Conservation (phyloP, 805 yeast species). For the Yamadazyma laniorum region DNA sequence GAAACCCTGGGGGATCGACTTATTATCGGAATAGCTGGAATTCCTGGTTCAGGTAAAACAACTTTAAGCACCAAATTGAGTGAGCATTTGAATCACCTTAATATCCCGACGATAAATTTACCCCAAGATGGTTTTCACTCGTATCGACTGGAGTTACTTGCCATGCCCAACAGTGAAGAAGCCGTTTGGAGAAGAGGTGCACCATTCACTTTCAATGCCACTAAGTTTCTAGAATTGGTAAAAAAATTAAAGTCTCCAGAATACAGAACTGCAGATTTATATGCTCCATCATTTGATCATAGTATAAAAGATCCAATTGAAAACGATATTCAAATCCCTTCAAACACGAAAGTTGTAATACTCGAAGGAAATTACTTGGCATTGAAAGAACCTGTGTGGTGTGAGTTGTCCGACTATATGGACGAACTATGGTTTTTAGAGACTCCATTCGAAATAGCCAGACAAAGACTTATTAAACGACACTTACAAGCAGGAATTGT, state of each 20-base stretch:
- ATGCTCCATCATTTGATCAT: slow-evolving; percentile 76
- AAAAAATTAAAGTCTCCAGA: slow-evolving; percentile 15
- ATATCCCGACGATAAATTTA: slow-evolving; percentile 21
- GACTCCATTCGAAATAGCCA: slow-evolving; percentile 44
- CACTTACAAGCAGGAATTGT: slow-evolving; percentile 63
- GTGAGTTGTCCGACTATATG: slow-evolving; percentile 36
- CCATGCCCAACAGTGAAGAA: slow-evolving; percentile 50
- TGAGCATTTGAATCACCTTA: slow-evolving; percentile 14
- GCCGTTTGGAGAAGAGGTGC: slow-evolving; percentile 77
- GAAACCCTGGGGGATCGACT: slow-evolving; percentile 32
- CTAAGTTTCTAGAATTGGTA: slow-evolving; percentile 25
- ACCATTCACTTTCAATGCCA: slow-evolving; percentile 79
- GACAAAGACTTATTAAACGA: slow-evolving; percentile 60
- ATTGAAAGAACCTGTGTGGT: slow-evolving; percentile 61
- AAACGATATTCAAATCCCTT: slow-evolving; percentile 46
- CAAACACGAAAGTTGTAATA: slow-evolving; percentile 53
- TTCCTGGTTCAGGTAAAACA: slow-evolving; percentile 86
- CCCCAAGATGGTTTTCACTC: slow-evolving; percentile 45
- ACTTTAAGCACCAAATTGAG: slow-evolving; percentile 56
- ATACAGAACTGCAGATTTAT: slow-evolving; percentile 32
- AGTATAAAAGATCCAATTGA: slow-evolving; percentile 67
- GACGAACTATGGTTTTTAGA: slow-evolving; percentile 53
- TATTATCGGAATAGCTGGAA: slow-evolving; percentile 63
- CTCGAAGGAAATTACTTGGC: slow-evolving; percentile 77
- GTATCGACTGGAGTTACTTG: slow-evolving; percentile 28